Evolutionary conservation across 106 monocot genomes (phyloP).

Genomic region (Dioscorea alata): DNA sequence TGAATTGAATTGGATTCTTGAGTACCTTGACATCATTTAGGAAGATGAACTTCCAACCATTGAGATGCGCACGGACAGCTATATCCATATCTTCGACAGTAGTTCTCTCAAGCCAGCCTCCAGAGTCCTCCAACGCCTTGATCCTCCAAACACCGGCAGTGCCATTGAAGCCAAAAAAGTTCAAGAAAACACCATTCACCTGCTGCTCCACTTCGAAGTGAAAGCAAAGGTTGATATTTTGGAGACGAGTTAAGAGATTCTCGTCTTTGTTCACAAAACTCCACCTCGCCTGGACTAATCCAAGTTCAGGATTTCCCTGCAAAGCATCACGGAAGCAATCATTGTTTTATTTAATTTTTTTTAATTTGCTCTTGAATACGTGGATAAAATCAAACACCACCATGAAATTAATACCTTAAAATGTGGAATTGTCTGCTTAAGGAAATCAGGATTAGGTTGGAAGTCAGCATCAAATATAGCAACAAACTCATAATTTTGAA

Average conservation of each 20-base stretch:
- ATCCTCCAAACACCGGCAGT: constrained; percentile 51
- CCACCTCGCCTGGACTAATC: constrained; percentile 53
- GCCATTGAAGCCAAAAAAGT: constrained; percentile 62
- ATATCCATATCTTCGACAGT: constrained; percentile 20
- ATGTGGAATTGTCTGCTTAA: constrained; percentile 66
- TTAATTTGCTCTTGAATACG: too few species aligned
- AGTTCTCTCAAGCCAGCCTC: constrained; percentile 35
- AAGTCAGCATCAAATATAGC: constrained; percentile 75
- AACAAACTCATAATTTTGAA: constrained; percentile 60
- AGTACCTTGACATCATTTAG: constrained; percentile 59
- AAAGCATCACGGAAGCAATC: neutral
- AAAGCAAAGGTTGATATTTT: constrained; percentile 60
- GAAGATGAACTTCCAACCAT: constrained; percentile 61
- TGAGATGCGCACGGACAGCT: constrained; percentile 29
- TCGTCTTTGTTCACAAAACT: constrained; percentile 53
- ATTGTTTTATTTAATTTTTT: too few species aligned
- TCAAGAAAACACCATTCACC: constrained; percentile 40
- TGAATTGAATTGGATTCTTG: neutral
- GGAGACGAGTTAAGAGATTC: constrained; percentile 50
- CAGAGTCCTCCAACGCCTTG: constrained; percentile 38
- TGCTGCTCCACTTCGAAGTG: constrained; percentile 53
- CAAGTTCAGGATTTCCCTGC: constrained; percentile 47
- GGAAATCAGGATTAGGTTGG: constrained; percentile 63
- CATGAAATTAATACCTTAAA: constrained; percentile 31
- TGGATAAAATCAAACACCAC: too few species aligned